Conservation (phyloP, 1,284 basidiomycete species). For the Moesziomyces parantarcticus region DNA sequence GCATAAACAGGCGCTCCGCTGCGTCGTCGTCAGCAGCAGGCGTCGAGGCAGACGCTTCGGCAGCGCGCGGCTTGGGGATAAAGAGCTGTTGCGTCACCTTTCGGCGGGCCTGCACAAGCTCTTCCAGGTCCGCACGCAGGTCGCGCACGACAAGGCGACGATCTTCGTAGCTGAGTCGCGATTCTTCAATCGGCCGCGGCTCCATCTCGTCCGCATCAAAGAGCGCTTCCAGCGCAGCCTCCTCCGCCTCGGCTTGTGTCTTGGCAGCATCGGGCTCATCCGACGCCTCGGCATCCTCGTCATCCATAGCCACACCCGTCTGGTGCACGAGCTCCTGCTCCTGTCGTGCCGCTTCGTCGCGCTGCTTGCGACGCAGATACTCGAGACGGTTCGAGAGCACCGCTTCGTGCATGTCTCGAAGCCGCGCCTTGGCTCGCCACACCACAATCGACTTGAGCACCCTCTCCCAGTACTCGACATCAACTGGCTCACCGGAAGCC, state of each 20-base stretch:
- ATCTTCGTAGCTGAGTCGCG: constrained; percentile 52
- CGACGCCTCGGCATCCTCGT: constrained; percentile 10
- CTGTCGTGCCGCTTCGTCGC: constrained; percentile 91
- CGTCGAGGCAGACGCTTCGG: constrained; percentile 4
- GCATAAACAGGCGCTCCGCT: constrained; percentile 53
- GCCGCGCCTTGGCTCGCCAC: constrained; percentile 96
- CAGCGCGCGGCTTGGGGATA: constrained; percentile 39
- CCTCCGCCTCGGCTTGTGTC: constrained; percentile 72
- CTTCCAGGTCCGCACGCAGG: constrained; percentile 36
- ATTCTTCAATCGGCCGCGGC: constrained; percentile 33
- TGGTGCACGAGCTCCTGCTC: constrained; percentile 82
- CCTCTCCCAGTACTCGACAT: constrained; percentile 97
- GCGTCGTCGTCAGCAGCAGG: constrained; percentile 8
- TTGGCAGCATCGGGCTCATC: constrained; percentile 69
- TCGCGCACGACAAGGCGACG: constrained; percentile 39
- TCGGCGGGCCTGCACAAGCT: constrained; percentile 48
- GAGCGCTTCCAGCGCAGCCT: constrained; percentile 72
- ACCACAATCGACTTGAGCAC: constrained; percentile 91
- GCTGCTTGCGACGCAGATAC: constrained; percentile 91
- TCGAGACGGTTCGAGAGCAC: constrained; percentile 95
- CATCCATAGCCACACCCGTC: constrained; percentile 65
- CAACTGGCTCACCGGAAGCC: constrained; percentile 88
- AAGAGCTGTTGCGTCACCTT: constrained; percentile 46
- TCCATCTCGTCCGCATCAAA: constrained; percentile 60
- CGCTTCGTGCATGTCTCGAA: constrained; percentile 91